These are phyloP conservation scores for Quercus alba DNA, from an alignment of 306 rosid genomes.

Conservation along the genomic window DNA sequence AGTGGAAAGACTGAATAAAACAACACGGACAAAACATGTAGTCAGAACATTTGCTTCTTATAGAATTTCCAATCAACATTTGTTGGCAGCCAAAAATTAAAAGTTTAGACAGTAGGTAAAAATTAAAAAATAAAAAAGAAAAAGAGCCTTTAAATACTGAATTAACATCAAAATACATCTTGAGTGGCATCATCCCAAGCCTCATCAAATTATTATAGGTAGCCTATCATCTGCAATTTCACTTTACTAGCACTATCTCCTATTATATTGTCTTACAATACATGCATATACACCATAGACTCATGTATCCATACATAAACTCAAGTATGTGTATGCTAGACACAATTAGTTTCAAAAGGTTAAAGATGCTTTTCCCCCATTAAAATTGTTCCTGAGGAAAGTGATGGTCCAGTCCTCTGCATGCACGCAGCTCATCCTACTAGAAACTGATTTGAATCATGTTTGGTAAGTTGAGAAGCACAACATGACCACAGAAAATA, in stretches of 20 bases:
- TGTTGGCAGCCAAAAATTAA: conserved; percentile 14
- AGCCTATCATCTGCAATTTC: conserved; percentile 2
- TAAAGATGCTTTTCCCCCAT: background rate
- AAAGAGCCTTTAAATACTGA: background rate
- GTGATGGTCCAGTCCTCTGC: background rate
- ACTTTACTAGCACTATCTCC: conserved; percentile 1
- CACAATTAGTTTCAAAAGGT: background rate
- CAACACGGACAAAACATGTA: conserved; percentile 31
- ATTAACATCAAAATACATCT: background rate
- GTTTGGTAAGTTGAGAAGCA: background rate
- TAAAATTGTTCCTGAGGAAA: background rate
- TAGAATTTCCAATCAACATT: conserved; percentile 9
- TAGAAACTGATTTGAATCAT: background rate
- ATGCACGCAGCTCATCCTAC: background rate
- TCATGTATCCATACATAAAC: background rate
- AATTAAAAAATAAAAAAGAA: background rate
- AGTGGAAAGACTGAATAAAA: conserved; percentile 66
- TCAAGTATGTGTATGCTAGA: background rate
- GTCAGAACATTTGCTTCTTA: conserved; percentile 32
- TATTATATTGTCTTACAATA: background rate
- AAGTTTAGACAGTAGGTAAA: background rate
- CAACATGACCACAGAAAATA: background rate
- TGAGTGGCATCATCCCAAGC: background rate
- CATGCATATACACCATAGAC: background rate
- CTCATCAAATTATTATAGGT: background rate